Conservation (phyloP, 306 rosid species). For the Comarum palustre region DNA sequence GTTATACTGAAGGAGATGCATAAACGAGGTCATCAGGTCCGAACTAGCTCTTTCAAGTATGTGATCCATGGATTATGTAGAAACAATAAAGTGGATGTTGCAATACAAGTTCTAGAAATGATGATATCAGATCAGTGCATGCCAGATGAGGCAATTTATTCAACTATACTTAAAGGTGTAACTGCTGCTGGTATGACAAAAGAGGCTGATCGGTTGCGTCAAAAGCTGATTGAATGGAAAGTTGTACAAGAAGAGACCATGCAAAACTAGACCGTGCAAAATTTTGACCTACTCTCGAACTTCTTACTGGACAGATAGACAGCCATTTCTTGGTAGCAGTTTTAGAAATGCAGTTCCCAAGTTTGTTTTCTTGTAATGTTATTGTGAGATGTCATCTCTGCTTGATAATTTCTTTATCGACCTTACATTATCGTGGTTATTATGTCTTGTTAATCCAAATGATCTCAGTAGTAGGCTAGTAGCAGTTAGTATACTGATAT, state of each 20-base stretch:
- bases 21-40: conserved; percentile 36
- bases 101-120: conserved; percentile 68
- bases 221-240: conserved; percentile 53
- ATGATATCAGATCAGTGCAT: conserved; percentile 54
- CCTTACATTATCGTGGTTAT: neutral
- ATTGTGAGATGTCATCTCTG: conserved; percentile 1
- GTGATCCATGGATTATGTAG: conserved; percentile 68
- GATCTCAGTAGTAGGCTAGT: neutral
- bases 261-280: conserved; percentile 29
- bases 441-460: neutral
- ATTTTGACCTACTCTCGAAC: conserved; percentile 28
- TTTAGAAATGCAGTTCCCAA: conserved; percentile 21
- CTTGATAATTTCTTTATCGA: neutral
- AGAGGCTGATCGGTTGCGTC: conserved; percentile 69
- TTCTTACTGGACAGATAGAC: conserved; percentile 17
- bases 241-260: conserved; percentile 39
- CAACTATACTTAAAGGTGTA: conserved; percentile 52
- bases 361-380: conserved; percentile 25
- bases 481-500: neutral
- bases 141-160: conserved; percentile 53
- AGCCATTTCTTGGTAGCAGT: conserved; percentile 18
- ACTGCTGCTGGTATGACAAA: conserved; percentile 67
- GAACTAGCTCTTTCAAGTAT: conserved; percentile 41
- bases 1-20: conserved; percentile 47
- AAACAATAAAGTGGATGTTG: conserved; percentile 53